These are phyloP conservation scores for Lyophyllum atratum DNA, from an alignment of 768 basidiomycete genomes.

Conservation along the genomic window DNA sequence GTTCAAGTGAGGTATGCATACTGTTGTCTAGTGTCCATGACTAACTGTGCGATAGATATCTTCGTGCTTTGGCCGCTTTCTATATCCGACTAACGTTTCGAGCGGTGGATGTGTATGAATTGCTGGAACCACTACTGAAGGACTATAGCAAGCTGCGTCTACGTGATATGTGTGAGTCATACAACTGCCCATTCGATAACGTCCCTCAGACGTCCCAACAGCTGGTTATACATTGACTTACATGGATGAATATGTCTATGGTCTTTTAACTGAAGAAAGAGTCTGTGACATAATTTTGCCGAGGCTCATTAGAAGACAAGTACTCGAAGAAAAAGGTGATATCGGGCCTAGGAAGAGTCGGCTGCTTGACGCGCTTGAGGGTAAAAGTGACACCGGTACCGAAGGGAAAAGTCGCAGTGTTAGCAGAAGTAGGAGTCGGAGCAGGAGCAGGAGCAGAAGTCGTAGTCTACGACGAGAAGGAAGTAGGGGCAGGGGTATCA, in stretches of 20 bases:
- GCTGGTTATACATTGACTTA: conserved; percentile 85
- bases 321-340: conserved; percentile 91
- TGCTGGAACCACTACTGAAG: conserved; percentile 91
- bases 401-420: conserved; percentile 37
- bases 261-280: conserved; percentile 82
- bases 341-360: conserved; percentile 84
- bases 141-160: conserved; percentile 90
- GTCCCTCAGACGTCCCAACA: conserved; percentile 28
- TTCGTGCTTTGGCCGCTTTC: conserved; percentile 89
- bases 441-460: conserved; percentile 34
- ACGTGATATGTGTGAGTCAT: conserved; percentile 70
- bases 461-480: conserved; percentile 20
- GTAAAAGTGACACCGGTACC: conserved; percentile 56
- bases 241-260: conserved; percentile 92
- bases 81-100: conserved; percentile 96
- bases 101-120: conserved; percentile 87
- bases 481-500: conserved; percentile 23
- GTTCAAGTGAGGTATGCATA: conserved; percentile 76
- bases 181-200: neutral
- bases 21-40: neutral
- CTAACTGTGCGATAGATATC: conserved; percentile 62
- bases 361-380: conserved; percentile 87
- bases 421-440: conserved; percentile 37
- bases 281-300: conserved; percentile 98
- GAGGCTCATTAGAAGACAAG: conserved; percentile 79